Conservation (phyloP, 2,329 filamentous ascomycete genomes). For the Fusarium sublunatum region DNA sequence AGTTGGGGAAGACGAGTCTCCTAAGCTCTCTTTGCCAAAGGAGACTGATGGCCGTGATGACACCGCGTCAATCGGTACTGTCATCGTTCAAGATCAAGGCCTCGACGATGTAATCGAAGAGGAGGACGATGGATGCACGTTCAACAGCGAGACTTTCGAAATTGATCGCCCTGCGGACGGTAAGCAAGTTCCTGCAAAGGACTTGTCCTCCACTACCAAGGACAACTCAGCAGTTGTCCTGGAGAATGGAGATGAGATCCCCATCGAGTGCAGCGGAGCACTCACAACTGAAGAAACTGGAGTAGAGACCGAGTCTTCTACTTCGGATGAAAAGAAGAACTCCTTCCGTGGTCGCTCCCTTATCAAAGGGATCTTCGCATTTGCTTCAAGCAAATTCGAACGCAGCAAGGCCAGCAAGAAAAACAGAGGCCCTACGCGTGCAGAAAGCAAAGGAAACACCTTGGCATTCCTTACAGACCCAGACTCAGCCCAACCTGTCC, state of each 20-base stretch:
- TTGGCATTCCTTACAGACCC: too few relatives aligned
- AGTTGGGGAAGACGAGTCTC: constrained; percentile 1
- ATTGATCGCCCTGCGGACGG: not conserved
- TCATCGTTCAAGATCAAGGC: constrained; percentile 3
- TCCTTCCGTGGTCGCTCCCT: not conserved
- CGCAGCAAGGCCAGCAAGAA: too few relatives aligned
- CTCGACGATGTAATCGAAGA: not conserved
- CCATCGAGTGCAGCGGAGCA: not conserved
- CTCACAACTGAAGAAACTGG: not conserved
- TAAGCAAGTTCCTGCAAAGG: not conserved
- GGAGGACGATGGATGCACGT: not conserved
- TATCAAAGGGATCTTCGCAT: too few relatives aligned
- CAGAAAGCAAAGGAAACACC: too few relatives aligned
- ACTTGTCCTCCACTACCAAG: not conserved
- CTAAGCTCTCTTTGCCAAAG: too few relatives aligned
- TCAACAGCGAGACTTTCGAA: not conserved
- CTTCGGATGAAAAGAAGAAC: not conserved
- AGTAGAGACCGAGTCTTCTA: not conserved
- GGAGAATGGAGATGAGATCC: not conserved
- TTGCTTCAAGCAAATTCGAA: too few relatives aligned
- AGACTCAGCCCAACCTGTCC: too few relatives aligned
- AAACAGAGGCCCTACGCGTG: too few relatives aligned
- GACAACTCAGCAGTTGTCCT: not conserved
- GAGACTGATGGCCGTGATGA: not conserved
- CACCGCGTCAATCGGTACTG: constrained; percentile 4